phyloP scores from a whole-genome alignment of 805 yeast genomes.

The Cyberlindnera subsufficiens region DNA sequence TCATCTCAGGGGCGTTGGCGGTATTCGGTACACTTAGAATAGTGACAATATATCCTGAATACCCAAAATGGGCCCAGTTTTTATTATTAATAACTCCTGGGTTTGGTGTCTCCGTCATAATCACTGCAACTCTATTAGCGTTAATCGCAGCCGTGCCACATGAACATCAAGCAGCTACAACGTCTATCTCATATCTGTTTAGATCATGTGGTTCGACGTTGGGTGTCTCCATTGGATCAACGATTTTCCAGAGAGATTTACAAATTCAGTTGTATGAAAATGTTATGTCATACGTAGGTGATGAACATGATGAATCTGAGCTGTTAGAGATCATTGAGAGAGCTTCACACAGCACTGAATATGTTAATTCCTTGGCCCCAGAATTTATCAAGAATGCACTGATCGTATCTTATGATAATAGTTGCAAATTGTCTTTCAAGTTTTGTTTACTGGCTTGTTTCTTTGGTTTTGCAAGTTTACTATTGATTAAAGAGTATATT shows the following conservation, averaged over 20 bases:
- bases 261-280: slow-evolving; percentile 21
- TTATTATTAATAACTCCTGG: slow-evolving; percentile 43
- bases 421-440: slow-evolving; percentile 47
- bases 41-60: slow-evolving; percentile 26
- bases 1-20: slow-evolving; percentile 36
- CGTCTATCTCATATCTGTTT: slow-evolving; percentile 61
- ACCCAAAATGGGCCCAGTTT: slow-evolving; percentile 37
- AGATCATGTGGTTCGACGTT: slow-evolving; percentile 62
- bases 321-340: slow-evolving; percentile 40
- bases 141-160: slow-evolving; percentile 69
- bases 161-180: slow-evolving; percentile 60
- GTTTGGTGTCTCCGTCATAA: slow-evolving; percentile 48
- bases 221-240: slow-evolving; percentile 60
- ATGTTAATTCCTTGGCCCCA: slow-evolving; percentile 47
- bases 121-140: slow-evolving; percentile 61
- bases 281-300: slow-evolving; percentile 29
- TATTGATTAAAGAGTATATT: slow-evolving; percentile 51
- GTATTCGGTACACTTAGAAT: slow-evolving; percentile 39
- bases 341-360: slow-evolving; percentile 54
- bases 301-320: slow-evolving; percentile 29
- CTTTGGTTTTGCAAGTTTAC: slow-evolving; percentile 35
- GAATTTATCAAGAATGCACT: slow-evolving; percentile 40
- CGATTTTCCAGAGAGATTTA: slow-evolving; percentile 49
- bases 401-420: slow-evolving; percentile 43
- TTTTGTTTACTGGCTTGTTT: slow-evolving; percentile 35